These are phyloP conservation scores for Pseudoturritis turrita DNA, from an alignment of 345 rosid genomes.

Conservation along the genomic window DNA sequence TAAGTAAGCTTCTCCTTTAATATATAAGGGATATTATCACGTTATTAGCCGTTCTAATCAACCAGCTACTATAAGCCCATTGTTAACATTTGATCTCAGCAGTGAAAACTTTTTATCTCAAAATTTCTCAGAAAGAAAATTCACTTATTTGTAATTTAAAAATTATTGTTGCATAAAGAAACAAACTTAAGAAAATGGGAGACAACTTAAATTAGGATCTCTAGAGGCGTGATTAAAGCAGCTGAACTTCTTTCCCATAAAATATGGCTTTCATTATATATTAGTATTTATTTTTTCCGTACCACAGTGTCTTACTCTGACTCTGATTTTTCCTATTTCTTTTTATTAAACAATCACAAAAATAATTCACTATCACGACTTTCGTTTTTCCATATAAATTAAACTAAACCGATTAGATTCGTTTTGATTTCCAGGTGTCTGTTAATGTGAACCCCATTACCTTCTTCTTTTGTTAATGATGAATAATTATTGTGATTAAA, in stretches of 20 bases:
- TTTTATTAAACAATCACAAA: conserved; percentile 4
- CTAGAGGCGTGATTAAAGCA: conserved; percentile 33
- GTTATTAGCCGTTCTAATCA: not conserved
- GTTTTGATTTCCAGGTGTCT: conserved; percentile 26
- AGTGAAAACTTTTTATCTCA: not conserved
- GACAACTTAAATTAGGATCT: not conserved
- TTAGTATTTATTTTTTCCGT: conserved; percentile 25
- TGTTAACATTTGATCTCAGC: not conserved
- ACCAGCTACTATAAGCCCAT: not conserved
- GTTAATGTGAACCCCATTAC: conserved; percentile 32
- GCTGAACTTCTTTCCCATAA: conserved; percentile 30
- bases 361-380: conserved; percentile 14
- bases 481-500: not conserved
- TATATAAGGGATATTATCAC: not conserved
- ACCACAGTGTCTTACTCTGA: conserved; percentile 34
- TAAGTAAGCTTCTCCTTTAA: too few species aligned
- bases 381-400: not conserved
- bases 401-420: conserved; percentile 26
- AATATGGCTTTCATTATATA: conserved; percentile 24
- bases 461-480: conserved; percentile 9
- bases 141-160: not conserved
- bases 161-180: not conserved
- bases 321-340: conserved; percentile 12
- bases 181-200: not conserved
- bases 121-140: not conserved